A percentile compares a stretch with the other conserved stretches of the same genome.
These are phyloP conservation scores for Periconia sp. DNA, from an alignment of 2,329 filamentous ascomycete species.

Conservation along the genomic window DNA sequence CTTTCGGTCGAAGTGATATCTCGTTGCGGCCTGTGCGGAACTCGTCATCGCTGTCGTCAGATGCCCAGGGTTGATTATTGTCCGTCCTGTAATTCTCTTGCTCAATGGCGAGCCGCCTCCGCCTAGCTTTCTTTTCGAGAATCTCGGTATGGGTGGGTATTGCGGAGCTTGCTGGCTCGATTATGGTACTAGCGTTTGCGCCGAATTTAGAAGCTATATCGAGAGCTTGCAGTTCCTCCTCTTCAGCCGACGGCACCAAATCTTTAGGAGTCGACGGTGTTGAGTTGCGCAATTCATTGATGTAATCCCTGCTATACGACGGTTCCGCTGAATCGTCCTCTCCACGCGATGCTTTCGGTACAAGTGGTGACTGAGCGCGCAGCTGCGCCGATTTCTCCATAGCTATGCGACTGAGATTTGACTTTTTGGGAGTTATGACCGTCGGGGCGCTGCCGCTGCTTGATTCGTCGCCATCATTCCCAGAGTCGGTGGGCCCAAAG, in stretches of 20 bases:
- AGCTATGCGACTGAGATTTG: slow-evolving; percentile 63
- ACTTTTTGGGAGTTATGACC: slow-evolving; percentile 61
- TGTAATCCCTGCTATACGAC: slow-evolving; percentile 81
- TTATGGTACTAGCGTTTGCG: slow-evolving; percentile 39
- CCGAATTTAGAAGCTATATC: slow-evolving; percentile 62
- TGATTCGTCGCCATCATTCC: slow-evolving; percentile 55
- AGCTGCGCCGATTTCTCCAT: slow-evolving; percentile 68
- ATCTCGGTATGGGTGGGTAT: slow-evolving; percentile 87
- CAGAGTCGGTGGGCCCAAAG: slow-evolving; percentile 65
- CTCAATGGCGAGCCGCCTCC: slow-evolving; percentile 76
- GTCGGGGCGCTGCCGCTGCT: slow-evolving; percentile 48
- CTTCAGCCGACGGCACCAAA: slow-evolving; percentile 42
- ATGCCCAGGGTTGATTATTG: slow-evolving; percentile 46
- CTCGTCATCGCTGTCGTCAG: slow-evolving; percentile 44
- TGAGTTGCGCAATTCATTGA: slow-evolving; percentile 81
- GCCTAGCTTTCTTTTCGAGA: slow-evolving; percentile 83
- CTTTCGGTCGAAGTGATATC: slow-evolving; percentile 56
- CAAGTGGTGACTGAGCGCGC: slow-evolving; percentile 53
- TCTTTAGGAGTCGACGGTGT: slow-evolving; percentile 81
- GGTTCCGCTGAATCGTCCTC: slow-evolving; percentile 67
- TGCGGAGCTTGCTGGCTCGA: slow-evolving; percentile 37
- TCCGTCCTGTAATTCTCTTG: slow-evolving; percentile 59
- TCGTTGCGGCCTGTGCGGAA: slow-evolving; percentile 42
- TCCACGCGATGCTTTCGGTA: slow-evolving; percentile 53
- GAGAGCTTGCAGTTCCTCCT: slow-evolving; percentile 49